Conservation (phyloP, 2,329 filamentous ascomycete species). For the Talaromyces piceae region DNA sequence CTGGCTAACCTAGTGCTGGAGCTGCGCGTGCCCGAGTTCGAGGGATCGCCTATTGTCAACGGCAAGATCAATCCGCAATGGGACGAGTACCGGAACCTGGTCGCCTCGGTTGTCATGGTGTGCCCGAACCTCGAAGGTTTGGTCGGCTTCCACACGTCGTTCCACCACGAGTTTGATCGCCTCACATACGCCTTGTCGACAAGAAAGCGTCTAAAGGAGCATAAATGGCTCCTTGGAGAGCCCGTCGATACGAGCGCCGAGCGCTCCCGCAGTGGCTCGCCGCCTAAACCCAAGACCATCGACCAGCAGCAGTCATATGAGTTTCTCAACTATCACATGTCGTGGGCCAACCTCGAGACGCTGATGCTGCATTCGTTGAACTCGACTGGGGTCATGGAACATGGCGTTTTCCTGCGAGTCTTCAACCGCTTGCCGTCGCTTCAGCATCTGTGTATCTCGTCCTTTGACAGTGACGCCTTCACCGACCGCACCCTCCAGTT, state of each 20-base stretch:
- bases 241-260: slow-evolving; percentile 28
- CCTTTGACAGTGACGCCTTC: slow-evolving; percentile 48
- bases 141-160: slow-evolving; percentile 46
- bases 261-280: slow-evolving; percentile 26
- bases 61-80: slow-evolving; percentile 34
- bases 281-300: slow-evolving; percentile 28
- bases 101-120: slow-evolving; percentile 52
- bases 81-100: slow-evolving; percentile 44
- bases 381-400: slow-evolving; percentile 41
- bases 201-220: slow-evolving; percentile 46
- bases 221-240: slow-evolving; percentile 49
- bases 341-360: slow-evolving; percentile 46
- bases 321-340: slow-evolving; percentile 48
- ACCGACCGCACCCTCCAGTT: slow-evolving; percentile 48
- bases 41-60: slow-evolving; percentile 31
- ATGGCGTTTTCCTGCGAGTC: slow-evolving; percentile 48
- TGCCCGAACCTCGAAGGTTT: slow-evolving; percentile 52
- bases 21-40: slow-evolving; percentile 46
- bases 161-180: slow-evolving; percentile 48
- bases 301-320: slow-evolving; percentile 44
- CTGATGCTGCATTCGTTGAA: slow-evolving; percentile 45
- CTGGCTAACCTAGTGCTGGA: slow-evolving; percentile 48
- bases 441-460: slow-evolving; percentile 48
- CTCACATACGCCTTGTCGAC: slow-evolving; percentile 50
- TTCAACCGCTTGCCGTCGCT: slow-evolving; percentile 47